A percentile compares a stretch with the other conserved stretches of the same genome.
Evolutionary conservation across 345 rosid genomes (phyloP).

Genomic region (Eucalyptus cloeziana): DNA sequence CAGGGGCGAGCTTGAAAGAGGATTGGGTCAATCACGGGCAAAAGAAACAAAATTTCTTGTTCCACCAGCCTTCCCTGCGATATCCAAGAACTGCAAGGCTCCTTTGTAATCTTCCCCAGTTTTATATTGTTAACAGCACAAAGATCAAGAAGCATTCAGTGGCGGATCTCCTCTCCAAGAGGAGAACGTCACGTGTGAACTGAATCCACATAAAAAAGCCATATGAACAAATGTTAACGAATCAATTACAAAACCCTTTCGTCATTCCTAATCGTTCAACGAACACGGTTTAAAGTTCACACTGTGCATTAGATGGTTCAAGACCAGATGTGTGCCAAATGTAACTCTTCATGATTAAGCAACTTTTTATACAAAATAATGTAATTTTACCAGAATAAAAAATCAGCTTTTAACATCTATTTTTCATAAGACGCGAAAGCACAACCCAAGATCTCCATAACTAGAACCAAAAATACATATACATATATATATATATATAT

Average conservation of each 20-base stretch:
- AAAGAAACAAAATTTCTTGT: neutral
- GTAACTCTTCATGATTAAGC: neutral
- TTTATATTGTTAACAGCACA: neutral
- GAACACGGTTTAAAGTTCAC: neutral
- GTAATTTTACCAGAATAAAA: neutral
- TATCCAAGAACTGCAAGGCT: neutral
- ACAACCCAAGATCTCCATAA: no score
- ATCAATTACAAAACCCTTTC: neutral
- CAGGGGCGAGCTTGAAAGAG: neutral
- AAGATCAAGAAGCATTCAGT: neutral
- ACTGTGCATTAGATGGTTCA: neutral
- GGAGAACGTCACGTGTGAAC: neutral
- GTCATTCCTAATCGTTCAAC: neutral
- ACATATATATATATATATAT: no score
- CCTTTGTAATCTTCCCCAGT: neutral
- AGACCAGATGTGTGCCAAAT: neutral
- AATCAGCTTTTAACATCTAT: neutral
- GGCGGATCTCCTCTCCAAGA: neutral
- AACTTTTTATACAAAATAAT: neutral
- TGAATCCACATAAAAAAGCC: neutral
- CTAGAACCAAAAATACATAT: no score
- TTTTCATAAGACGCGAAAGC: rapidly evolving
- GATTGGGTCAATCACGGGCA: neutral
- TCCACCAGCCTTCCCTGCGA: neutral
- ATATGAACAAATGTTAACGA: neutral